Conservation (phyloP, 495 filamentous ascomycete genomes). For the Penicillium ochrochloron region DNA sequence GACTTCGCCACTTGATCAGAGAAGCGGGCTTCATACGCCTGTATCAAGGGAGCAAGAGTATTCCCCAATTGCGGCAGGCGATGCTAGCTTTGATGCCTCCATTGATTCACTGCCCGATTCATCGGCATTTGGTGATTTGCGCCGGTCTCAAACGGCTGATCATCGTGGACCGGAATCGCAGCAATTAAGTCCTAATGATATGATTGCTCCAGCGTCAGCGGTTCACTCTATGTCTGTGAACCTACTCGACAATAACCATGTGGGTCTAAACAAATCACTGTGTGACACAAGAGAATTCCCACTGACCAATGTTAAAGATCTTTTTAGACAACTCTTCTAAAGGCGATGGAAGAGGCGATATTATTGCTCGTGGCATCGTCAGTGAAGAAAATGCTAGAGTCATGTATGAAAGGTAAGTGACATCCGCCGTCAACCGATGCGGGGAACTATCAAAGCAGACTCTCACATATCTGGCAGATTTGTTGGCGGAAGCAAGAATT, state of each 20-base stretch:
- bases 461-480: slow-evolving; percentile 31
- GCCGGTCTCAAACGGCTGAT: slow-evolving; percentile 34
- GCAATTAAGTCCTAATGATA: slow-evolving; percentile 47
- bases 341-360: slow-evolving; percentile 40
- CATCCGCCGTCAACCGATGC: not conserved
- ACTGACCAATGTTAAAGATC: slow-evolving; percentile 27
- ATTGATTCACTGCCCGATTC: slow-evolving; percentile 38
- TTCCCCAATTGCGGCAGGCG: slow-evolving; percentile 31
- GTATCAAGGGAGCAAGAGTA: slow-evolving; percentile 39
- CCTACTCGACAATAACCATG: slow-evolving; percentile 41
- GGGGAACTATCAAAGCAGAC: not conserved
- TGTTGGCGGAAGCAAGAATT: slow-evolving; percentile 47
- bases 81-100: slow-evolving; percentile 31
- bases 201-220: slow-evolving; percentile 48
- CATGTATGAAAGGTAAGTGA: slow-evolving; percentile 47
- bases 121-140: slow-evolving; percentile 25
- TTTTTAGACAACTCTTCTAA: slow-evolving; percentile 44
- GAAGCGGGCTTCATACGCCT: slow-evolving; percentile 36
- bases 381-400: slow-evolving; percentile 45
- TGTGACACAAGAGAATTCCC: not conserved
- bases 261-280: slow-evolving; percentile 18
- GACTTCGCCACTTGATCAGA: slow-evolving; percentile 34
- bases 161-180: slow-evolving; percentile 42
- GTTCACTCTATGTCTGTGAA: slow-evolving; percentile 52
- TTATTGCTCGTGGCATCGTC: slow-evolving; percentile 47